Conservation (phyloP, 768 basidiomycete genomes). For the Leccinellum rugosiceps region DNA sequence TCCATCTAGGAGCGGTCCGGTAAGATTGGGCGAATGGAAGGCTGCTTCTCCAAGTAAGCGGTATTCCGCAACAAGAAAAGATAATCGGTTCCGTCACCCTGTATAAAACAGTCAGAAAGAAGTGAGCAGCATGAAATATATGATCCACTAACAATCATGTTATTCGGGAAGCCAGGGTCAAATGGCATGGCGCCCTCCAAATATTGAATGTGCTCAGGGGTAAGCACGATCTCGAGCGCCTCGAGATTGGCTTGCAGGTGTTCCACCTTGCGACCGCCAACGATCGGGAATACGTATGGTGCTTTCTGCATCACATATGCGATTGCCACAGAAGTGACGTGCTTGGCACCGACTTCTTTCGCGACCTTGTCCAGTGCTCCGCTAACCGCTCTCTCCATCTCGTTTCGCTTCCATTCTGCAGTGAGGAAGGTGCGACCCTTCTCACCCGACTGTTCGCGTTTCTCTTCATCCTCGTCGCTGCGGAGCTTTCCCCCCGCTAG, state of each 20-base stretch:
- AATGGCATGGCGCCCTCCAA: conserved; percentile 44
- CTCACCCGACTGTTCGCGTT: conserved; percentile 22
- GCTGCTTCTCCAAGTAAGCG: conserved; percentile 23
- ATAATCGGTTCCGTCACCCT: conserved; percentile 27
- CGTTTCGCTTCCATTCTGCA: conserved; percentile 43
- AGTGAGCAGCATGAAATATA: neutral
- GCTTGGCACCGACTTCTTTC: conserved; percentile 44
- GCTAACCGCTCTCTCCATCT: conserved; percentile 41
- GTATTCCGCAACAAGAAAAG: conserved; percentile 6
- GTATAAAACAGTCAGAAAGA: neutral
- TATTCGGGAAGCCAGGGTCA: conserved; percentile 43
- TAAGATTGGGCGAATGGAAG: conserved; percentile 4
- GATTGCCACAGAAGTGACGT: conserved; percentile 41
- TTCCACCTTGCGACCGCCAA: too few relatives aligned
- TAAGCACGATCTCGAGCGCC: too few relatives aligned
- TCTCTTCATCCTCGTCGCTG: conserved; percentile 30
- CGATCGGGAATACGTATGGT: too few relatives aligned
- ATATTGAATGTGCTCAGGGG: conserved; percentile 45
- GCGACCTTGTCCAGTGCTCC: conserved; percentile 50
- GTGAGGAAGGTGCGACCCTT: neutral
- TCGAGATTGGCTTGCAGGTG: too few relatives aligned
- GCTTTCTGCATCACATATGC: conserved; percentile 55
- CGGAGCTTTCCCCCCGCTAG: conserved; percentile 35
- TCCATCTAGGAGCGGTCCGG: conserved; percentile 1
- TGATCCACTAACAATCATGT: neutral